phyloP scores from a whole-genome alignment of 306 rosid species.

The Prunus mira region DNA sequence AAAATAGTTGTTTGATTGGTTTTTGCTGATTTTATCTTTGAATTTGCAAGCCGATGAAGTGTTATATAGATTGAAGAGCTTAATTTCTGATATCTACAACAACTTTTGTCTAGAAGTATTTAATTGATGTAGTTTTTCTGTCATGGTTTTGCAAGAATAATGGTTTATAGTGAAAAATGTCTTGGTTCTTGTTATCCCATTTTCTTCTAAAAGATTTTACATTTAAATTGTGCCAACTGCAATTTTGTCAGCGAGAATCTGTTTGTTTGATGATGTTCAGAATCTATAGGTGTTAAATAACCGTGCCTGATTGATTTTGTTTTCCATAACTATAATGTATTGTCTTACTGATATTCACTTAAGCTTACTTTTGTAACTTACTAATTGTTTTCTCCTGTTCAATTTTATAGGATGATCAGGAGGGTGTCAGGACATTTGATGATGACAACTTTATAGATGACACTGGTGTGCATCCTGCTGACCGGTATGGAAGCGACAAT shows the following conservation, averaged over 20 bases:
- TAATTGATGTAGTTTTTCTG: neutral
- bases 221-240: neutral
- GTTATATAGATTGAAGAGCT: neutral
- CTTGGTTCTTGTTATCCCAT: neutral
- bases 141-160: neutral
- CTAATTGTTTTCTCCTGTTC: constrained; percentile 20
- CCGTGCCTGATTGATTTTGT: neutral
- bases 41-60: neutral
- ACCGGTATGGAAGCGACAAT: constrained; percentile 55
- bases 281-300: neutral
- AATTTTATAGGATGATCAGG: constrained; percentile 68
- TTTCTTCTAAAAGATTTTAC: neutral
- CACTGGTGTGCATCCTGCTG: constrained; percentile 76
- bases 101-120: neutral
- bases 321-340: neutral
- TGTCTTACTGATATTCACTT: neutral
- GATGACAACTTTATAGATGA: constrained; percentile 98
- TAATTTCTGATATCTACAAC: neutral
- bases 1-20: too few species aligned
- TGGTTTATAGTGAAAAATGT: neutral
- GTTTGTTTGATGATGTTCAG: neutral
- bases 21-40: neutral
- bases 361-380: constrained; percentile 14
- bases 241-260: neutral
- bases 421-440: constrained; percentile 71